phyloP scores from a whole-genome alignment of 768 basidiomycete species.

The Atractiella rhizophila region DNA sequence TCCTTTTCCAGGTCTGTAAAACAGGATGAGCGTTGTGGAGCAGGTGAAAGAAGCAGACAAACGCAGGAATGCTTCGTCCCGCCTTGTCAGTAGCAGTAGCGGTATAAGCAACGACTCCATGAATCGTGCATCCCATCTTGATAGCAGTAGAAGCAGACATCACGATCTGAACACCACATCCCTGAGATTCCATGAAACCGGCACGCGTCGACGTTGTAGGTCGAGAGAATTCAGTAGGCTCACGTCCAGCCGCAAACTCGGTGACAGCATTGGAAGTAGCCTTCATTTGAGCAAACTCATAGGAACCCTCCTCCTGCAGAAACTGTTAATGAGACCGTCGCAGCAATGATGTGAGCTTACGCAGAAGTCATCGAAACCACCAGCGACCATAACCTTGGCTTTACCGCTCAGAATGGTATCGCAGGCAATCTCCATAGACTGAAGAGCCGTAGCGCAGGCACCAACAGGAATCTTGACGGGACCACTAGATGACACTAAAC shows the following conservation, averaged over 20 bases:
- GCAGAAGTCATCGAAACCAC: slow-evolving; percentile 91
- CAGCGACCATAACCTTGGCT: slow-evolving; percentile 97
- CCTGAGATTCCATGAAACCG: slow-evolving; percentile 86
- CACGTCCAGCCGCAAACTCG: slow-evolving; percentile 96
- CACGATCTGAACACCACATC: slow-evolving; percentile 83
- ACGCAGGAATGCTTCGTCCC: slow-evolving; percentile 81
- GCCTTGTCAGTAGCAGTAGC: slow-evolving; percentile 97
- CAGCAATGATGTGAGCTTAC: slow-evolving; percentile 18
- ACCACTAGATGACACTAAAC: slow-evolving; percentile 73
- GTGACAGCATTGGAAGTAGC: slow-evolving; percentile 91
- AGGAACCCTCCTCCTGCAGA: slow-evolving; percentile 48
- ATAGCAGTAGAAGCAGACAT: slow-evolving; percentile 94
- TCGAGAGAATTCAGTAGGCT: slow-evolving; percentile 95
- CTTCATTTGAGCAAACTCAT: slow-evolving; percentile 99
- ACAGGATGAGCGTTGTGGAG: background rate
- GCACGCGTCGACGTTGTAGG: slow-evolving; percentile 87
- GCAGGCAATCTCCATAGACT: slow-evolving; percentile 93
- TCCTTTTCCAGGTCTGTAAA: slow-evolving; percentile 50
- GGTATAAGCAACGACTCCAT: slow-evolving; percentile 72
- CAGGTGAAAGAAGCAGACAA: background rate
- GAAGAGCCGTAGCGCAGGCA: slow-evolving; percentile 90
- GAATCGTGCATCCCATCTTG: slow-evolving; percentile 77
- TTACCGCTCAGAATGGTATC: slow-evolving; percentile 84
- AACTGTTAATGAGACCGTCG: background rate
- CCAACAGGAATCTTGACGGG: slow-evolving; percentile 98